Evolutionary conservation across 805 yeast genomes (phyloP), one percentile per base, ranked within the genome.

Genomic region (Metschnikowia peoriensis): DNA sequence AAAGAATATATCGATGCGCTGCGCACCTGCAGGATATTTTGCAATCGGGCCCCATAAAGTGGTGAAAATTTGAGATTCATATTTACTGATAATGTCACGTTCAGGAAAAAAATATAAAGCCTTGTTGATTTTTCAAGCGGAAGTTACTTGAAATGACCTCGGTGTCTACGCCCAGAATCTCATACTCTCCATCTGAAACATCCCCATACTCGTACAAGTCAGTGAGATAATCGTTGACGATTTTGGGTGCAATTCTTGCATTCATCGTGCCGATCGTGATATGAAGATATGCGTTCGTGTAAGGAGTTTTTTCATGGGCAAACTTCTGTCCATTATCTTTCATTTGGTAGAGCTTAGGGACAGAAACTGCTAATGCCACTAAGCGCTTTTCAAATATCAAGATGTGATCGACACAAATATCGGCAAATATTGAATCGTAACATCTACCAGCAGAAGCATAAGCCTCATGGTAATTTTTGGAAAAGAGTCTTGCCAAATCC

Each of bases 211-310:
- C 41, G n/a, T 17, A 44, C 17, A 56, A 28, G 14, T 46, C 41
- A 14, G 17, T 37, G 32, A 56, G 48, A 38, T 49, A 54, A 8
- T 38, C 28, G 41, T 56, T 56, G 8, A 57, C 51, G 48, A 47
- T 50, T 29, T 29, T 32, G 6, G 57, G 58, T 9, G 45, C 28
- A 35, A 56, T 47, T 16, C 42, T 28, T 6, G 38, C 39, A 8
- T 41, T 39, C 12, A 41, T 17, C 0, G 88, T 80, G 0, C 92
- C 96, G 10, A 89, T 61, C 0, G 97, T 91, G 41, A 91, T 80
- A 64, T 92, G 97, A 75, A 52, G 46, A 46, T 50, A 44, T 29
- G 47, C 38, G 49, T 66, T 64, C 48, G 68, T 64, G 51, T 82
- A 81, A 0, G 74, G 72, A 10, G 76, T 66, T 8, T 42, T 6